phyloP scores from a whole-genome alignment of 2,329 filamentous ascomycete species.

The Fusarium xyrophilum region DNA sequence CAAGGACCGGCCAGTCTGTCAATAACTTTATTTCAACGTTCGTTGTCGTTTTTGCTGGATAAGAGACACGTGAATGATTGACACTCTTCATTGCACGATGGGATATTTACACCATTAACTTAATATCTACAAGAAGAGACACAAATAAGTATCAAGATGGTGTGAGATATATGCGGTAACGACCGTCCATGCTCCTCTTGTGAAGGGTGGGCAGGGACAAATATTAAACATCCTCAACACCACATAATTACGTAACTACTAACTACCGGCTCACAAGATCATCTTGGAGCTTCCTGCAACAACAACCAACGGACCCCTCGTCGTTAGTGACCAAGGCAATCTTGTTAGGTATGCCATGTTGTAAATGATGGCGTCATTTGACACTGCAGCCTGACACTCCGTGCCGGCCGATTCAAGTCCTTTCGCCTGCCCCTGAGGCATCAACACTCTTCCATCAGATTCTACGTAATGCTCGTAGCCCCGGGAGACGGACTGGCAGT shows the following conservation, averaged over 20 bases:
- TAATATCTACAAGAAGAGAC: neutral
- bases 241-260: neutral
- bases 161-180: neutral
- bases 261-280: neutral
- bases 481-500: neutral
- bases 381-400: neutral
- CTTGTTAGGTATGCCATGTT: neutral
- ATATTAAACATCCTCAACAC: neutral
- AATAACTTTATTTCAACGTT: constrained; percentile 7
- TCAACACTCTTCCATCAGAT: constrained; percentile 7
- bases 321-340: neutral
- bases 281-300: neutral
- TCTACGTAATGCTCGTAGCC: neutral
- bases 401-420: neutral
- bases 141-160: accelerated
- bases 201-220: neutral
- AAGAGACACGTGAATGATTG: neutral
- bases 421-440: neutral
- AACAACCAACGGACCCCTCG: accelerated
- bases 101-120: neutral
- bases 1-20: neutral
- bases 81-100: neutral
- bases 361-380: neutral
- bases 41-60: neutral
- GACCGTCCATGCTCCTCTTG: neutral